These are phyloP conservation scores for Uronychia binucleata DNA, from an alignment of 73 alveolate genomes.

Conservation along the genomic window DNA sequence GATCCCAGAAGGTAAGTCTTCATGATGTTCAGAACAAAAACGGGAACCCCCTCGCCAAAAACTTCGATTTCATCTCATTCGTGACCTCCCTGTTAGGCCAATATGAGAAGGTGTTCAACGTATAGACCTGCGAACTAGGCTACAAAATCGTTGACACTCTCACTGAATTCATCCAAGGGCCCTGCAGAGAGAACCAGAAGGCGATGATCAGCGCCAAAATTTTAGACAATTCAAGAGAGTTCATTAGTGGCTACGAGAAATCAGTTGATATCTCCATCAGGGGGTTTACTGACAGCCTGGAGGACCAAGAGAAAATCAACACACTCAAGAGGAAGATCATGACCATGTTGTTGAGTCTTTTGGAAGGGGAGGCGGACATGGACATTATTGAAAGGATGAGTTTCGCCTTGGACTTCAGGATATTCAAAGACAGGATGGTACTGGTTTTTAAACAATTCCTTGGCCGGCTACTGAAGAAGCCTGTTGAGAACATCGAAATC, in stretches of 20 bases:
- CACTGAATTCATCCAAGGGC: constrained; percentile 80
- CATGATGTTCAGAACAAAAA: constrained; percentile 40
- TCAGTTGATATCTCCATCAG: constrained; percentile 9
- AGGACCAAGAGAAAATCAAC: constrained; percentile 13
- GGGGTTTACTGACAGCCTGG: constrained; percentile 5
- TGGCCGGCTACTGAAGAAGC: not conserved
- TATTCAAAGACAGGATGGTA: constrained; percentile 24
- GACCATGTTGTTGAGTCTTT: constrained; percentile 21
- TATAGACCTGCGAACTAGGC: constrained; percentile 45
- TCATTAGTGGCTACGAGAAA: constrained; percentile 16
- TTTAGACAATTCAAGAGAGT: constrained; percentile 37
- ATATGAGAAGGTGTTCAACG: constrained; percentile 35
- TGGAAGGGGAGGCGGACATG: constrained; percentile 38
- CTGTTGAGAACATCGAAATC: constrained; percentile 5
- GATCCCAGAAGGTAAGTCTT: constrained; percentile 62
- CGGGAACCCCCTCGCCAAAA: constrained; percentile 45
- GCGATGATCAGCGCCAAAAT: constrained; percentile 65
- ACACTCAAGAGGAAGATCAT: constrained; percentile 17
- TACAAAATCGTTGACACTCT: constrained; percentile 63
- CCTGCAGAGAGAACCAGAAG: constrained; percentile 72
- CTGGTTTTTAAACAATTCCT: constrained; percentile 15
- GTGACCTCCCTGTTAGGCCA: constrained; percentile 37
- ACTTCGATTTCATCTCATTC: constrained; percentile 41
- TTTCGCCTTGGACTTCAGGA: constrained; percentile 13
- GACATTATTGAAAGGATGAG: constrained; percentile 23